Evolutionary conservation across 2,329 filamentous ascomycete genomes (phyloP).

Genomic region (Fusarium duplospermum): DNA sequence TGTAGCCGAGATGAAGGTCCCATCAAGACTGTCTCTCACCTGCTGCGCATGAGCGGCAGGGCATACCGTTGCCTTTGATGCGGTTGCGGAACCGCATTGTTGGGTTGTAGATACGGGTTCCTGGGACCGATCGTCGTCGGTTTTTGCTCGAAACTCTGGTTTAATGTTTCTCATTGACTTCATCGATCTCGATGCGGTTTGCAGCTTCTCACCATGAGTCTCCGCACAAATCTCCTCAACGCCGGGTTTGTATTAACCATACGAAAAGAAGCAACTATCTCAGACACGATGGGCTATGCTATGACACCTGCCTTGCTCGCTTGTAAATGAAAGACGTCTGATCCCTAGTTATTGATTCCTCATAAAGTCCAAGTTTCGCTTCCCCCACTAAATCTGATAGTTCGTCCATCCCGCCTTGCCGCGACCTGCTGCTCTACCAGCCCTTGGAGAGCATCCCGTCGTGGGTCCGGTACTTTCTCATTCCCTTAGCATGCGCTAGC

Average conservation of each 20-base stretch:
- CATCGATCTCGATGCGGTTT: background rate
- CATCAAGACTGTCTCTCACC: background rate
- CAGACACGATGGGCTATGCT: constrained; percentile 1
- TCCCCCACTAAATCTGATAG: background rate
- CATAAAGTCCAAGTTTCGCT: background rate
- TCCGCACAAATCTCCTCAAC: constrained; percentile 2
- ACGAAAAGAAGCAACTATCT: constrained; percentile 12
- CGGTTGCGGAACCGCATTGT: background rate
- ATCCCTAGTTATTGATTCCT: background rate
- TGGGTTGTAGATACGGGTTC: constrained; percentile 11
- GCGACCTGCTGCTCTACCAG: background rate
- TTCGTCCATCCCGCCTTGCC: background rate
- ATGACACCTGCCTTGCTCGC: background rate
- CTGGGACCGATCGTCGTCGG: constrained; percentile 8
- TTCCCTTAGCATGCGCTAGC: background rate
- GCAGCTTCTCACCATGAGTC: background rate
- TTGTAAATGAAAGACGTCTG: constrained; percentile 6
- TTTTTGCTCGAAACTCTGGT: background rate
- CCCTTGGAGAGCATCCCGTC: background rate
- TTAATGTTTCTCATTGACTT: background rate
- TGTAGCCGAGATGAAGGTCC: constrained; percentile 4
- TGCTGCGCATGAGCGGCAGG: background rate
- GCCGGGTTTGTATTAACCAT: background rate
- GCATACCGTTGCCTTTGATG: constrained; percentile 7
- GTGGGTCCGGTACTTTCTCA: background rate